Percentiles rank a stretch among this genome's conserved stretches.
These are phyloP conservation scores for Kazachstania viticola DNA, from an alignment of 805 yeast genomes.

Conservation along the genomic window DNA sequence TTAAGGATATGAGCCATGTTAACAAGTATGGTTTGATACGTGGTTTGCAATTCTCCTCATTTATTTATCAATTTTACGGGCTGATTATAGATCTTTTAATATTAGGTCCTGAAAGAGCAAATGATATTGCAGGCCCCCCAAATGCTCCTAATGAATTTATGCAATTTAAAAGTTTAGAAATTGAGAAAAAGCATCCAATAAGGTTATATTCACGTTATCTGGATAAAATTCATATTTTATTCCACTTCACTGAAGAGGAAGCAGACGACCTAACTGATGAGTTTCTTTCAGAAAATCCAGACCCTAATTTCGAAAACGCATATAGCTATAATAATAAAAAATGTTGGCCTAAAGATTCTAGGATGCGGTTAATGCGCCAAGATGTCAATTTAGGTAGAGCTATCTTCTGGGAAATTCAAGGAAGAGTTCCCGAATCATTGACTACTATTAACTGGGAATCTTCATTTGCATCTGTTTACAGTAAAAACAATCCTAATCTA, in stretches of 20 bases:
- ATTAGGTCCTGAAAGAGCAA: slow-evolving; percentile 78
- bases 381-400: slow-evolving; percentile 93
- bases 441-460: slow-evolving; percentile 70
- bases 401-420: slow-evolving; percentile 77
- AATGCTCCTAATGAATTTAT: slow-evolving; percentile 64
- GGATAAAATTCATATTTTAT: slow-evolving; percentile 70
- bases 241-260: slow-evolving; percentile 63
- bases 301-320: slow-evolving; percentile 79
- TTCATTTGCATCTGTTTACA: slow-evolving; percentile 77
- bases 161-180: slow-evolving; percentile 47
- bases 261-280: slow-evolving; percentile 67
- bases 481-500: slow-evolving; percentile 80
- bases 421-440: slow-evolving; percentile 67
- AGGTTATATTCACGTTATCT: slow-evolving; percentile 71
- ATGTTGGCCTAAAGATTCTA: slow-evolving; percentile 89
- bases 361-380: slow-evolving; percentile 82
- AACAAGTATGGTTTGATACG: slow-evolving; percentile 80
- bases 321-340: slow-evolving; percentile 78
- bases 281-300: slow-evolving; percentile 74
- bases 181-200: slow-evolving; percentile 65
- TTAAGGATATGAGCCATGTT: slow-evolving; percentile 90
- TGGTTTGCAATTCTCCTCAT: slow-evolving; percentile 85
- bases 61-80: slow-evolving; percentile 85
- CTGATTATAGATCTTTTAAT: slow-evolving; percentile 69
- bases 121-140: slow-evolving; percentile 74